Percentiles rank a stretch among this genome's conserved stretches.
phyloP scores from a whole-genome alignment of 2,329 filamentous ascomycete species.

The Penicillium italicum region DNA sequence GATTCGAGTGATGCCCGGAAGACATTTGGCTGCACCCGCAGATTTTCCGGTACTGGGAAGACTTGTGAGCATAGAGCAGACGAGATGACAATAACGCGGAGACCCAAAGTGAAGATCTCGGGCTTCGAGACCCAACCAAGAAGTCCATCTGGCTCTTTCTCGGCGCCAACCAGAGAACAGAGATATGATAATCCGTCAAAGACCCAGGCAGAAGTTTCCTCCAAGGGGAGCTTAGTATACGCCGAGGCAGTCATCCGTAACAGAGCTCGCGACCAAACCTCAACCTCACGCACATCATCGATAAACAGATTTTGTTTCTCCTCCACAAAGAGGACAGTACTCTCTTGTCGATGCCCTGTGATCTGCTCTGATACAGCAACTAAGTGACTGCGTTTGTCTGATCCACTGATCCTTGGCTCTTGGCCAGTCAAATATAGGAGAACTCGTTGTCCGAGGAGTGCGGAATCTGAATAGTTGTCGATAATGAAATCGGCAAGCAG shows the following conservation, averaged over 20 bases:
- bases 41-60: constrained; percentile 16
- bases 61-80: constrained; percentile 29
- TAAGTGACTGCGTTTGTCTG: constrained; percentile 12
- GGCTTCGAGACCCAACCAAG: constrained; percentile 70
- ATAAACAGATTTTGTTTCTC: constrained; percentile 96
- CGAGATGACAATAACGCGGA: constrained; percentile 40
- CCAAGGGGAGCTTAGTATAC: constrained; percentile 21
- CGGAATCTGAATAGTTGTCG: constrained; percentile 33
- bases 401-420: constrained; percentile 24
- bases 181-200: constrained; percentile 32
- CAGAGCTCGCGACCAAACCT: constrained; percentile 62
- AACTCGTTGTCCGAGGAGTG: constrained; percentile 33
- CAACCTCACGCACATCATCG: constrained; percentile 72
- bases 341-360: constrained; percentile 36
- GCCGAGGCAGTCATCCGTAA: constrained; percentile 25
- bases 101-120: constrained; percentile 55
- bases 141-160: constrained; percentile 54
- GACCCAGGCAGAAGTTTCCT: constrained; percentile 31
- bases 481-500: constrained; percentile 37
- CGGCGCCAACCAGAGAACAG: constrained; percentile 21
- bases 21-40: constrained; percentile 14
- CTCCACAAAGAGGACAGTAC: constrained; percentile 65
- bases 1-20: constrained; percentile 25
- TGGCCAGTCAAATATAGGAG: constrained; percentile 40
- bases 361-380: constrained; percentile 31